A percentile compares a stretch with the other conserved stretches of the same genome.
phyloP scores from a whole-genome alignment of 495 filamentous ascomycete species.

The Lichina pygmaea region DNA sequence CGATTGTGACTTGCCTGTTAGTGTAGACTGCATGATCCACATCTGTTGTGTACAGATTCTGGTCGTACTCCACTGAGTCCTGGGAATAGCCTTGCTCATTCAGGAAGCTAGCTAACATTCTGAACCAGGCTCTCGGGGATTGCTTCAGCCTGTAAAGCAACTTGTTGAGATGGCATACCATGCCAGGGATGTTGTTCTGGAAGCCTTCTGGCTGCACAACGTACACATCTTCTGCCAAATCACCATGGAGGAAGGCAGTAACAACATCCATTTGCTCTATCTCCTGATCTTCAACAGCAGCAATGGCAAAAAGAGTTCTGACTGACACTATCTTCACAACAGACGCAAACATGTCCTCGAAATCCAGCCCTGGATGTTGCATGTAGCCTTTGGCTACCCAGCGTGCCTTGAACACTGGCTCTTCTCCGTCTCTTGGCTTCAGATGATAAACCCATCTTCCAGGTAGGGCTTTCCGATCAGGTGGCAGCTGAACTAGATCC shows the following conservation, averaged over 20 bases:
- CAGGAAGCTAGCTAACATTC: constrained; percentile 1
- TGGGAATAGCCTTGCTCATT: too few species aligned
- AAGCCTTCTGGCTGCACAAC: constrained; percentile 8
- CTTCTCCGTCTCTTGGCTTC: not conserved
- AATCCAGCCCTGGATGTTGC: constrained; percentile 14
- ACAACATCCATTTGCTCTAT: constrained; percentile 14
- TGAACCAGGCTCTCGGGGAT: constrained; percentile 4
- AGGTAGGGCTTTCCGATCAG: not conserved
- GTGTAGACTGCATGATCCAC: not conserved
- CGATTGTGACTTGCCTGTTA: not conserved
- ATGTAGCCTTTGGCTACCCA: constrained; percentile 6
- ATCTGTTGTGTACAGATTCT: too few species aligned
- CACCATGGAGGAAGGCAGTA: constrained; percentile 12
- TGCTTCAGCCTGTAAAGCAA: constrained; percentile 7
- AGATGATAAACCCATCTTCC: constrained; percentile 1
- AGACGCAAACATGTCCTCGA: constrained; percentile 15
- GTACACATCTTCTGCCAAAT: constrained; percentile 10
- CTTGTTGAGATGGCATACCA: constrained; percentile 8
- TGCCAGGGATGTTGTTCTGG: constrained; percentile 2
- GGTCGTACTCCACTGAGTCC: too few species aligned
- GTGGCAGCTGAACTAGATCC: not conserved
- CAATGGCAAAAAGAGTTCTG: constrained; percentile 10
- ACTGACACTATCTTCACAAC: constrained; percentile 16
- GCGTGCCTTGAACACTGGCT: not conserved
- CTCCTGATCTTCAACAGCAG: constrained; percentile 6